These are phyloP conservation scores for Thamnidium elegans DNA, from an alignment of 192 early-diverging fungal genomes.

Conservation along the genomic window DNA sequence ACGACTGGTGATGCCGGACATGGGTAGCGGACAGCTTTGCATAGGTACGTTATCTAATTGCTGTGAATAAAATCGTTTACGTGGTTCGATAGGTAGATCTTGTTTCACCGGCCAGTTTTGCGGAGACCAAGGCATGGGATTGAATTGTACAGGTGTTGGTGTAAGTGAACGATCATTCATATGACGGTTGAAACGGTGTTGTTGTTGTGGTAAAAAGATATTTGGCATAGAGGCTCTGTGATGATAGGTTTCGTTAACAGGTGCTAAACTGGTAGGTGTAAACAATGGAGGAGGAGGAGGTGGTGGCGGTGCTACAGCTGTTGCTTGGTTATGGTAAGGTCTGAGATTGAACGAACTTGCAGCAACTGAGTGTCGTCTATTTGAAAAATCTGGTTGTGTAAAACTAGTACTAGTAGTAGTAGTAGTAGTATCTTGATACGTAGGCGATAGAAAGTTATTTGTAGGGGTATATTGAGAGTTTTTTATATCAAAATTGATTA, in stretches of 20 bases:
- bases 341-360: background rate
- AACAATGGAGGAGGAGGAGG: too few species aligned
- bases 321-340: background rate
- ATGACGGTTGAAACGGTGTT: background rate
- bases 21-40: background rate
- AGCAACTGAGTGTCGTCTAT: slow-evolving; percentile 1
- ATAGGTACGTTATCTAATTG: background rate
- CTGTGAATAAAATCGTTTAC: background rate
- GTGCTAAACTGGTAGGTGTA: too few species aligned
- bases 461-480: slow-evolving; percentile 2
- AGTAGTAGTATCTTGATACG: background rate
- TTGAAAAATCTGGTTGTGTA: background rate
- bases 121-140: background rate
- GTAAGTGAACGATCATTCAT: background rate
- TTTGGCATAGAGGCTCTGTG: slow-evolving; percentile 21
- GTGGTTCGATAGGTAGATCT: background rate
- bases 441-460: too few species aligned
- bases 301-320: too few species aligned
- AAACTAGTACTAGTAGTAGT: too few species aligned
- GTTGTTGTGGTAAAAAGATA: slow-evolving; percentile 5
- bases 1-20: background rate
- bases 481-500: slow-evolving; percentile 8
- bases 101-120: background rate
- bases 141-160: too few species aligned
- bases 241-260: background rate